phyloP scores from a whole-genome alignment of 192 early-diverging fungal species.

The Coemansia sp. region DNA sequence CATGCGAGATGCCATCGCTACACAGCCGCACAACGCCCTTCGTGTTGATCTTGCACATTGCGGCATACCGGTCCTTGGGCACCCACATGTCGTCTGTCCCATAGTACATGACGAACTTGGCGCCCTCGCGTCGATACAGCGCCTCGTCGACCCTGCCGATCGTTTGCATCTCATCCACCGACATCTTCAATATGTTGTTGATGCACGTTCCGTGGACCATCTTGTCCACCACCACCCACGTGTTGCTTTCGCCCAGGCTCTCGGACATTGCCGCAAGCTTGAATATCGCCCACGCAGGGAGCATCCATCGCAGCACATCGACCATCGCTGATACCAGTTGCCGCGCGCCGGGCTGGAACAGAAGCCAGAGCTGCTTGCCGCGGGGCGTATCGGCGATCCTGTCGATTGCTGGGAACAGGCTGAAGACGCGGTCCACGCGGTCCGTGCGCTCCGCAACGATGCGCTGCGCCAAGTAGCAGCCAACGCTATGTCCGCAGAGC shows the following conservation, averaged over 20 bases:
- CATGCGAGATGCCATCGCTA: constrained; percentile 74
- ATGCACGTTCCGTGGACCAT: constrained; percentile 67
- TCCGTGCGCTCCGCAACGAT: constrained; percentile 65
- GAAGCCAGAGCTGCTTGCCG: constrained; percentile 60
- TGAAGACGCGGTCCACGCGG: constrained; percentile 65
- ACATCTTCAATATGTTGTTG: constrained; percentile 70
- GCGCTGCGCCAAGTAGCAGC: constrained; percentile 44
- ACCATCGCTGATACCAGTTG: constrained; percentile 31
- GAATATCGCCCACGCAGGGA: constrained; percentile 30
- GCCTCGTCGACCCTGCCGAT: constrained; percentile 70
- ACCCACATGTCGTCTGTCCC: constrained; percentile 77
- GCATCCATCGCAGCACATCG: constrained; percentile 39
- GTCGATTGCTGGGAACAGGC: constrained; percentile 81
- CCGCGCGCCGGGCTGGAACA: constrained; percentile 38
- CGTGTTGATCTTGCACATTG: constrained; percentile 69
- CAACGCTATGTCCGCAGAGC: constrained; percentile 35
- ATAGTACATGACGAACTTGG: constrained; percentile 81
- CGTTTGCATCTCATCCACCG: constrained; percentile 70
- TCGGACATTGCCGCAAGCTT: constrained; percentile 16
- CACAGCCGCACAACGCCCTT: constrained; percentile 68
- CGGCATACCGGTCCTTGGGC: constrained; percentile 66
- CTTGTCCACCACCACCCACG: constrained; percentile 65
- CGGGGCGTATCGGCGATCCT: constrained; percentile 77
- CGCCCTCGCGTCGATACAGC: constrained; percentile 58
- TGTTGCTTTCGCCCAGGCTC: constrained; percentile 43